Evolutionary conservation across 345 rosid genomes (phyloP).

Genomic region (Gossypium mustelinum): DNA sequence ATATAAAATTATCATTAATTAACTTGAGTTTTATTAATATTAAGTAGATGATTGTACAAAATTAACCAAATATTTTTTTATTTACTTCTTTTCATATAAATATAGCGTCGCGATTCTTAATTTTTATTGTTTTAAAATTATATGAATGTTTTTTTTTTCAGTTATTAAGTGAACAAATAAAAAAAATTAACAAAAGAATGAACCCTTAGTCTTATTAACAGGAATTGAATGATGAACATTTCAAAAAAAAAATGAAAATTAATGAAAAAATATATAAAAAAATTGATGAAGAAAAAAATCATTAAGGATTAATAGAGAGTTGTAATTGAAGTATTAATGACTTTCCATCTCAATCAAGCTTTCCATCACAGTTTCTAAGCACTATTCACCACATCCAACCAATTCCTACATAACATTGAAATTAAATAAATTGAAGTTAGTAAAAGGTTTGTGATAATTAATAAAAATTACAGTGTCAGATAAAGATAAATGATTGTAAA

Average conservation of each 20-base stretch:
- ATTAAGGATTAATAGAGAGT: background rate
- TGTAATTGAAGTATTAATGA: background rate
- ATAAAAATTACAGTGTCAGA: too few species aligned
- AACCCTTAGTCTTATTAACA: constrained; percentile 3
- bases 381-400: constrained; percentile 54
- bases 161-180: background rate
- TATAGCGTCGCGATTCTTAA: too few species aligned
- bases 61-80: too few species aligned
- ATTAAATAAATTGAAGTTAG: background rate
- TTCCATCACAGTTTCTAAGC: constrained; percentile 52
- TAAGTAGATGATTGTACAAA: too few species aligned
- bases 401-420: constrained; percentile 35
- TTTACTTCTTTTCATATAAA: too few species aligned
- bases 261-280: background rate
- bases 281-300: background rate
- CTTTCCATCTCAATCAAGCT: constrained; percentile 53
- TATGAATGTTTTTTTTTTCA: background rate
- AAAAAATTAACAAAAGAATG: background rate
- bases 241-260: background rate
- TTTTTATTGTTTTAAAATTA: too few species aligned
- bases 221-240: background rate
- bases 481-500: too few species aligned
- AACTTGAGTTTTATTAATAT: too few species aligned
- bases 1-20: too few species aligned
- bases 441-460: background rate